Evolutionary conservation across 768 basidiomycete genomes (phyloP).

Genomic region (Lactifluus echinatus): DNA sequence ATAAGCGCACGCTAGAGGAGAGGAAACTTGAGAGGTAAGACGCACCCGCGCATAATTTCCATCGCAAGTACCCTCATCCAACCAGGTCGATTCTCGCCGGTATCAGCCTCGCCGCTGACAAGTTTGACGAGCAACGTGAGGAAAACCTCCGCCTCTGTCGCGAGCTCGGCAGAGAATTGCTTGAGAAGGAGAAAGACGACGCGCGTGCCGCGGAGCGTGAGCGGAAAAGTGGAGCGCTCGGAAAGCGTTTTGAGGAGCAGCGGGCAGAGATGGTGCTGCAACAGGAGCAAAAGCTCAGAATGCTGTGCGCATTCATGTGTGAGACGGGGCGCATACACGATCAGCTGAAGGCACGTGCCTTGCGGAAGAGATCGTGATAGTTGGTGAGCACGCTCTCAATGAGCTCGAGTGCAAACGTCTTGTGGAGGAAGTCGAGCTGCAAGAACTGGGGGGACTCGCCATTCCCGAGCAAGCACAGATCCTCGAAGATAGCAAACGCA

Average conservation of each 20-base stretch:
- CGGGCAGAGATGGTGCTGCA: slow-evolving; percentile 85
- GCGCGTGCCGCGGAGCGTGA: slow-evolving; percentile 84
- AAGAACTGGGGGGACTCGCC: slow-evolving; percentile 54
- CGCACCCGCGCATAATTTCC: slow-evolving; percentile 18
- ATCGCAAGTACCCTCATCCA: slow-evolving; percentile 22
- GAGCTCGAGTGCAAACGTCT: slow-evolving; percentile 94
- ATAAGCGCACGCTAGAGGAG: neutral
- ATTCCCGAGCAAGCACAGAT: slow-evolving; percentile 83
- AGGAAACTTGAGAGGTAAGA: neutral
- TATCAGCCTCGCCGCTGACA: neutral
- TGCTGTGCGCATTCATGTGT: slow-evolving; percentile 41
- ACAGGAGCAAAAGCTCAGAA: slow-evolving; percentile 72
- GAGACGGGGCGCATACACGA: neutral
- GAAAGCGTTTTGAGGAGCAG: slow-evolving; percentile 80
- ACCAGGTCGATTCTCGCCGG: slow-evolving; percentile 1
- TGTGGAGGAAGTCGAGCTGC: slow-evolving; percentile 71
- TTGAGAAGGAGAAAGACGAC: slow-evolving; percentile 91
- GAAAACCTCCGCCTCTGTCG: slow-evolving; percentile 59
- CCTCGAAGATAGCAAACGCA: slow-evolving; percentile 84
- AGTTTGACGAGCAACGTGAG: slow-evolving; percentile 10
- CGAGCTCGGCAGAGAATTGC: slow-evolving; percentile 76
- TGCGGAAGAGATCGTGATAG: slow-evolving; percentile 77
- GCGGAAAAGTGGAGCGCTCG: slow-evolving; percentile 74
- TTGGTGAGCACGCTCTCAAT: slow-evolving; percentile 94
- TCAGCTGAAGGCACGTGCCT: slow-evolving; percentile 37